Base-by-base conservation (phyloP, 2,329 filamentous ascomycete species). In the Fusarium nurragi region DNA sequence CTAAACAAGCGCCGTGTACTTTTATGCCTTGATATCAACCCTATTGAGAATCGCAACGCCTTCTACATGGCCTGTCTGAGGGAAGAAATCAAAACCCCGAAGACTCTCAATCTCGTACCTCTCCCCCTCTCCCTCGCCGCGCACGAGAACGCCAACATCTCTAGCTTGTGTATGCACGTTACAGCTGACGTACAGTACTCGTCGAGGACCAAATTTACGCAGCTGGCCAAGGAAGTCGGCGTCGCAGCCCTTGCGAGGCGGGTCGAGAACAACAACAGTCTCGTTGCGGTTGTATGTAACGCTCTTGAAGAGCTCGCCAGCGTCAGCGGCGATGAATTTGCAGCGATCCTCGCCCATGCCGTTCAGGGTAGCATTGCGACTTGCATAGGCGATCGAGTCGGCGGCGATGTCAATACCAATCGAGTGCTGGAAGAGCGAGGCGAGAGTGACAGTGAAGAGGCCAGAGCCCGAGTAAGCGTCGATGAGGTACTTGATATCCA, bases 381-480 rank as follows among this genome's bases (percentile, higher is more conserved):
- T 86, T 4, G 95, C 95, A 44, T 85, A 94, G 37, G 81, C 79
- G 77, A 99, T 97, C 26, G 90, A 93, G 65, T 89, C 84, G 23
- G 85, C 81, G 43, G 92, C 88, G 64, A 99, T 93, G 79, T 99
- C 95, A 77, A 99, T 96, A 68, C 95, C 95, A 25, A 93, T 88
- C 63, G 89, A 92, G 63, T 90, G 88, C 51, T 93, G 86, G 83
- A 98, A 97, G 37, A 95, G 84, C 1, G 88, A 86, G 1, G 94
- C 92, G 13, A 98, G 89, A 6, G 93, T 95, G 75, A 99, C 93
- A 54, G 94, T 97, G 85, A 99, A 99, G 74, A 99, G 91, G 40
- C 95, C 95, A 1, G 92, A 97, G 76, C 95, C 95, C 14, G 92
- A 99, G 84, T 99, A 99, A 52, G 95, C 95, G 80, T 99, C 95